Evolutionary conservation across 2,329 filamentous ascomycete genomes (phyloP).

Genomic region (Passalora sequoiae): DNA sequence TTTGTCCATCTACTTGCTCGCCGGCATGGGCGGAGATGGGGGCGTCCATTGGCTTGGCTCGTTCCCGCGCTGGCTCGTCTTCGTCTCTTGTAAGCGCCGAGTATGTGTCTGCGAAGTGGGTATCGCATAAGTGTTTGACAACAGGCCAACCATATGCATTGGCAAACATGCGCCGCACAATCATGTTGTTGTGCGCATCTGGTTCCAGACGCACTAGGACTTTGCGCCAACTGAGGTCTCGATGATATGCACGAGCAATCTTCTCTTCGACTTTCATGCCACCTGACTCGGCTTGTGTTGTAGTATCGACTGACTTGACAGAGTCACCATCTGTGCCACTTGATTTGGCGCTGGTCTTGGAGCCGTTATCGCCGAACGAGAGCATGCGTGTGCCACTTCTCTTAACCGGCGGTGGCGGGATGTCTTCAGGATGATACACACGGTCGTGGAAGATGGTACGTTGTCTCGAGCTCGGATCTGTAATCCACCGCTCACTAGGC

Average conservation of each 20-base stretch:
- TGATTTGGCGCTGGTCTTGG: conserved; percentile 17
- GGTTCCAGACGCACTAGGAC: conserved; percentile 92
- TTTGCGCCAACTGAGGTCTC: conserved; percentile 88
- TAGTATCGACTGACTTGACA: conserved; percentile 14
- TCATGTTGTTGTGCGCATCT: conserved; percentile 97
- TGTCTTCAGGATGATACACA: conserved; percentile 88
- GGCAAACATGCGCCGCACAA: conserved; percentile 91
- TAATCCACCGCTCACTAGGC: conserved; percentile 72
- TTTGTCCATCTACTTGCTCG: conserved; percentile 37
- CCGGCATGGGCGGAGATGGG: conserved; percentile 47
- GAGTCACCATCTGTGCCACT: conserved; percentile 4
- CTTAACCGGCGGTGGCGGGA: conserved; percentile 67
- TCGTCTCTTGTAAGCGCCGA: conserved; percentile 62
- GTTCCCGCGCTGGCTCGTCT: conserved; percentile 61
- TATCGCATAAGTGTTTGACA: conserved; percentile 87
- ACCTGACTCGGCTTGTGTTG: conserved; percentile 46
- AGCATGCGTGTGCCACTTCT: conserved; percentile 32
- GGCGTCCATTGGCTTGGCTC: conserved; percentile 55
- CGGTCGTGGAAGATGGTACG: conserved; percentile 96
- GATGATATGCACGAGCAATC: conserved; percentile 92
- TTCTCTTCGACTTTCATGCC: conserved; percentile 94
- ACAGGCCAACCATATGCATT: conserved; percentile 99
- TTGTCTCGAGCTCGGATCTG: conserved; percentile 74
- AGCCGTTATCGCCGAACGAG: conserved; percentile 35
- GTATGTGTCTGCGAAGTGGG: conserved; percentile 78